Base-by-base conservation (phyloP, 148 eudicot species). In the Fagopyrum tataricum region DNA sequence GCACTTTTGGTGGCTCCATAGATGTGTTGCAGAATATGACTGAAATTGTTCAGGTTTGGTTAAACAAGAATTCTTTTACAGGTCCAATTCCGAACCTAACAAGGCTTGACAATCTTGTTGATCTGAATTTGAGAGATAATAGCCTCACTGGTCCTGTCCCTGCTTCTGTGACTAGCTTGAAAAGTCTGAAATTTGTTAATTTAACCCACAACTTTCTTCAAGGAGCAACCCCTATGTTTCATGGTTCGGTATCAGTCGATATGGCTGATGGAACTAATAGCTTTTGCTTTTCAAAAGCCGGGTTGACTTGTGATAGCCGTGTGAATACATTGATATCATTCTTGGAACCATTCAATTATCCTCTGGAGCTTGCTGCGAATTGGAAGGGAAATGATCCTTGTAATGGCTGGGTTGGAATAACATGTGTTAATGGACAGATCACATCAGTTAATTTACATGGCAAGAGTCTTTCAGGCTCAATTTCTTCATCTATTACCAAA, bases 71-170 rank as follows among this genome's bases (percentile, higher is more conserved):
- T 69, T 78, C 69, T 3, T 87, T 91, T 66, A 81, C 96, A 0
- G 97, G 98, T 68, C 91, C 93, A 2, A 81, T 94, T n/a, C 98
- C 98, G 7, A 91, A 94, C 44, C 77, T 94, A 46, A 83, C 90
- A 0, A 73, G 66, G 42, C 78, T 87, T 18, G 31, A 52, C 0
- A 75, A 58, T 71, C 78, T 94, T 81, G 72, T 74, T 72, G 78
- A 89, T 14, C 76, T 91, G 73, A 84, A 81, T 80, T 78, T 91
- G 75, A 84, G 98, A 76, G 96, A 91, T 75, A 91, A 91, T 72
- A 59, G 76, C 0, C 82, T 94, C 7, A 88, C 96, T 1, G 97
- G 98, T 43, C 84, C 84, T 7, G 93, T 94, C 1, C 97, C 96
- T 9, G 76, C 18, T 5, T 85, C 90, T 31, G 70, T 94, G 73